These are phyloP conservation scores for Aegilops speltoides DNA, from an alignment of 176 grass and related monocot species.

Conservation along the genomic window DNA sequence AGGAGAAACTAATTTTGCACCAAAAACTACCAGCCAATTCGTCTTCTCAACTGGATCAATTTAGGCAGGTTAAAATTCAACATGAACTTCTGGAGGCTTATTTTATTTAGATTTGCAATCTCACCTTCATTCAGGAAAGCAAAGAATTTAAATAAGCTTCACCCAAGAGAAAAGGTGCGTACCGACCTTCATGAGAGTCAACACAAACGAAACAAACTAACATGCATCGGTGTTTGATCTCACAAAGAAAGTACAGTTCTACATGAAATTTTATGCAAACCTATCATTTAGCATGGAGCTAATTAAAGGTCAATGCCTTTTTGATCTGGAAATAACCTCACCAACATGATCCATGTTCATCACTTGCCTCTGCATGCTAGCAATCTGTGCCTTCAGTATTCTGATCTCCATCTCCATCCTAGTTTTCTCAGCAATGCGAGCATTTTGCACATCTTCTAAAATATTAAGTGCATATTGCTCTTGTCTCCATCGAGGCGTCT, in stretches of 20 bases:
- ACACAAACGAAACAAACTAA: neutral
- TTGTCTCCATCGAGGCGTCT: conserved; percentile 42
- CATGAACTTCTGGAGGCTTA: neutral
- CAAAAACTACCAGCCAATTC: conserved; percentile 8
- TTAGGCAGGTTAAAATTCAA: neutral
- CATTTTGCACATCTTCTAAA: conserved; percentile 47
- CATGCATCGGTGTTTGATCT: conserved; percentile 11
- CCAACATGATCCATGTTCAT: conserved; percentile 43
- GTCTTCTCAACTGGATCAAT: neutral
- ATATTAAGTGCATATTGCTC: conserved; percentile 46
- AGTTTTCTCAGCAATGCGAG: conserved; percentile 33
- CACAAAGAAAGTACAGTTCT: conserved; percentile 25
- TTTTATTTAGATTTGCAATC: neutral
- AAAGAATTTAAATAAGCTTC: neutral
- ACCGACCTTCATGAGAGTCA: neutral
- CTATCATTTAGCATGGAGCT: conserved; percentile 17
- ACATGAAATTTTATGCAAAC: conserved; percentile 18
- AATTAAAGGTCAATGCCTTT: conserved; percentile 30
- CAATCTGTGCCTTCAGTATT: conserved; percentile 49
- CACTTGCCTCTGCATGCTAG: conserved; percentile 38
- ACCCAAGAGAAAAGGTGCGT: neutral
- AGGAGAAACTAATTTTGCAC: neutral
- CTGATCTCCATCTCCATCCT: conserved; percentile 45
- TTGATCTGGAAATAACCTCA: conserved; percentile 41
- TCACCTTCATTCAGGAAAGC: neutral